Evolutionary conservation across 2,329 filamentous ascomycete genomes (phyloP).

Genomic region (Ceratocystis cubensis): DNA sequence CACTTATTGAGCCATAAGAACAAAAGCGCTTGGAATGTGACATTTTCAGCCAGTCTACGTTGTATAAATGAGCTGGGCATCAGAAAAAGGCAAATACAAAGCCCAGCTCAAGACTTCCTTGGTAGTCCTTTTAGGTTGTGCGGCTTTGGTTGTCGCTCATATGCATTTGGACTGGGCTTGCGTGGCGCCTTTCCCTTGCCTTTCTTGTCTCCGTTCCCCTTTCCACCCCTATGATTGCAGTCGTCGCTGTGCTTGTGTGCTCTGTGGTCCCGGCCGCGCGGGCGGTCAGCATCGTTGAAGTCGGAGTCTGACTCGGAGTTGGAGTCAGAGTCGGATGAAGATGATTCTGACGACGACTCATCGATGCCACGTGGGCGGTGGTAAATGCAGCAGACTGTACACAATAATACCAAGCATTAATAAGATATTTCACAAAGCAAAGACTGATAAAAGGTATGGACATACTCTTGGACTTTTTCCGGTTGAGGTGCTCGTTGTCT

Average conservation of each 20-base stretch:
- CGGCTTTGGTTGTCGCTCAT: constrained; percentile 52
- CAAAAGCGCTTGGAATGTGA: too few species aligned
- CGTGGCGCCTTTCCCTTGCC: constrained; percentile 33
- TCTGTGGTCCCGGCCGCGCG: constrained; percentile 21
- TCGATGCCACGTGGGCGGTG: constrained; percentile 70
- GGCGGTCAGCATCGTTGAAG: constrained; percentile 27
- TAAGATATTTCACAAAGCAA: not conserved
- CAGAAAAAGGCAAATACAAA: not conserved
- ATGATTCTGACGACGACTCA: constrained; percentile 57
- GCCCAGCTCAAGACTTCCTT: not conserved
- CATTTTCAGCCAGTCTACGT: too few species aligned
- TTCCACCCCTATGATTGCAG: constrained; percentile 26
- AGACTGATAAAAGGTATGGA: constrained; percentile 12
- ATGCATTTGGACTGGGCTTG: constrained; percentile 62
- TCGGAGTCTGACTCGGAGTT: constrained; percentile 25
- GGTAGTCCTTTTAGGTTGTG: constrained; percentile 7
- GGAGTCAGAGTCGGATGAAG: constrained; percentile 37
- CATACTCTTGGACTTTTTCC: constrained; percentile 86
- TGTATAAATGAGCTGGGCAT: not conserved
- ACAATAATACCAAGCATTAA: not conserved
- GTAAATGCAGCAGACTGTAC: constrained; percentile 93
- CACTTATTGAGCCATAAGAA: too few species aligned
- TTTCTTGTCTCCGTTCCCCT: constrained; percentile 27
- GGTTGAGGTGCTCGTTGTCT: constrained; percentile 88
- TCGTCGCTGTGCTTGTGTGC: constrained; percentile 3